Base-by-base conservation (phyloP, 352 stramenopile species). In the Phytopythium cucurbitacearum region DNA sequence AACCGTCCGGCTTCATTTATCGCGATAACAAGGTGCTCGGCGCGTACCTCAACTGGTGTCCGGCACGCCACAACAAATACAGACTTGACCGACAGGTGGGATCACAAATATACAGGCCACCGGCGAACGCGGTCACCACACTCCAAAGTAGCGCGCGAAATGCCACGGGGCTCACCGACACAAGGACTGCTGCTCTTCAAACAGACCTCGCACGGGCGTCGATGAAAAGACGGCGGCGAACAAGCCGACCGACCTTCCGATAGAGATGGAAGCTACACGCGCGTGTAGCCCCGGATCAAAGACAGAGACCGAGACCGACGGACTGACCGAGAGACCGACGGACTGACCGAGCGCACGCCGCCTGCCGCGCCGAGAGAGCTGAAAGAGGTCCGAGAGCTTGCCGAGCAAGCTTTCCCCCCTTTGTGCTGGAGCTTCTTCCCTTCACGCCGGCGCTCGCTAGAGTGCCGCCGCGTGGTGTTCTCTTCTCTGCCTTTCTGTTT, bases 401-500 rank as follows among this genome's bases (percentile, higher is more conserved):
- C 21, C 2, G 21, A 28, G 21, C 21, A 28, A 28, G 38, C 8
- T 13, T 41, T 41, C 8, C 32, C 4, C 33, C 33, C 28, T 37
- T 39, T 28, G 21, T 28, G 21, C 21, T 28, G 21, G 21, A 28
- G 21, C 35, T 53, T 53, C 36, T 53, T 53, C 35, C 21, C 46
- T 51, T 37, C 10, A 35, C 46, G 46, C 33, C 48, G 37, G 48
- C 48, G 37, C 47, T 44, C 47, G 47, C 15, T 16, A 6, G 48
- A 53, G 48, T 44, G 48, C 46, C 21, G 45, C 47, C 48, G 48
- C 48, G 48, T 53, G 48, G 48, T 21, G 48, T 43, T 38, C 35
- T 43, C 48, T 38, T 39, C 48, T 53, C 48, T 40, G 35, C 62
- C 53, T 70, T 68, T 68, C 61, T 66, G 63, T 59, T 58, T 45